phyloP scores from a whole-genome alignment of 2,329 filamentous ascomycete genomes.

The Neopestalotiopsis clavispora region DNA sequence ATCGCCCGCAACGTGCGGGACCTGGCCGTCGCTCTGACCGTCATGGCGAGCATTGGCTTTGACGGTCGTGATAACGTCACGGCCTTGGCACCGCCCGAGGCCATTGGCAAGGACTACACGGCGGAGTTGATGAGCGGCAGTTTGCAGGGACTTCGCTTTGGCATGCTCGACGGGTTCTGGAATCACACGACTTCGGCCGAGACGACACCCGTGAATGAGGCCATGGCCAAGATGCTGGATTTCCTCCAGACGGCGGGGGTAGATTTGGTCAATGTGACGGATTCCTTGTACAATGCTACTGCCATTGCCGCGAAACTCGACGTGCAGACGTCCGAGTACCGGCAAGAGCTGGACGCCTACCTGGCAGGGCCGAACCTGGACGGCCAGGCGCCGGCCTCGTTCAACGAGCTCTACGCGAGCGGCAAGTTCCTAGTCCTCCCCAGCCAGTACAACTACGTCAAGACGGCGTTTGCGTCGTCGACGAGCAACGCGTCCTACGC shows the following conservation, averaged over 20 bases:
- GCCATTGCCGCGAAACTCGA: slow-evolving; percentile 54
- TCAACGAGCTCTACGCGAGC: slow-evolving; percentile 54
- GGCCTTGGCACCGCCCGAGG: slow-evolving; percentile 47
- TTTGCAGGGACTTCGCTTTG: slow-evolving; percentile 36
- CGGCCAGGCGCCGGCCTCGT: slow-evolving; percentile 47
- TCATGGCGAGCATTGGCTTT: slow-evolving; percentile 57
- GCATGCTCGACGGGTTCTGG: slow-evolving; percentile 57
- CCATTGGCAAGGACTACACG: slow-evolving; percentile 51
- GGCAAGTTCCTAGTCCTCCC: slow-evolving; percentile 65
- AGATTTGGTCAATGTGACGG: slow-evolving; percentile 53
- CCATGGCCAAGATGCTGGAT: slow-evolving; percentile 52
- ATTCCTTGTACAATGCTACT: slow-evolving; percentile 55
- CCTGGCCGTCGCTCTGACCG: slow-evolving; percentile 53
- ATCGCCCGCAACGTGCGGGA: slow-evolving; percentile 57
- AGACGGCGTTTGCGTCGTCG: slow-evolving; percentile 54
- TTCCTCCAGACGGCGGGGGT: slow-evolving; percentile 53
- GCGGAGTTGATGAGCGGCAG: slow-evolving; percentile 35
- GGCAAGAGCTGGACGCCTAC: slow-evolving; percentile 59
- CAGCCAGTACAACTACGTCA: slow-evolving; percentile 59
- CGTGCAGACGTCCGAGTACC: slow-evolving; percentile 66
- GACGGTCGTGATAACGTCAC: slow-evolving; percentile 59
- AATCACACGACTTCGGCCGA: slow-evolving; percentile 56
- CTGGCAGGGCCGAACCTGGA: slow-evolving; percentile 48
- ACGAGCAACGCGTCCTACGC: slow-evolving; percentile 55
- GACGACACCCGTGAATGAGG: slow-evolving; percentile 60